These are phyloP conservation scores for Penicillium malachiteum DNA, from an alignment of 495 filamentous ascomycete species.

Conservation along the genomic window DNA sequence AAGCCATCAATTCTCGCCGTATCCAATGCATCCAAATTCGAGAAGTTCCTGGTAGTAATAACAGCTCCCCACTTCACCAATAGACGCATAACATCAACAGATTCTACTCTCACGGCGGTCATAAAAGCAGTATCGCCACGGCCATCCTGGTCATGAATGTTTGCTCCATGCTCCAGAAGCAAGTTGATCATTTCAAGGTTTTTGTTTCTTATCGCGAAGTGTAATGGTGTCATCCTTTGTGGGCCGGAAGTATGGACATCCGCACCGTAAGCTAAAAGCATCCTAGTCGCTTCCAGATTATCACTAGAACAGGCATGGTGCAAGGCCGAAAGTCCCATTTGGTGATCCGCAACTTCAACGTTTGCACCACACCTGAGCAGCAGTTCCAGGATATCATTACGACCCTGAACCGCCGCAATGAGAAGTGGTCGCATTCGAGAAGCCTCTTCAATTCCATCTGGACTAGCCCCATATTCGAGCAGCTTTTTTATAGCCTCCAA, in stretches of 20 bases:
- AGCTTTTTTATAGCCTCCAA: constrained; percentile 5
- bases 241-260: constrained; percentile 6
- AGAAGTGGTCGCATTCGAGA: constrained; percentile 2
- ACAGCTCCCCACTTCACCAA: not conserved
- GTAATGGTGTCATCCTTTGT: constrained; percentile 40
- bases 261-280: constrained; percentile 18
- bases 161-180: constrained; percentile 23
- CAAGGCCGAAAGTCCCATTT: constrained; percentile 7
- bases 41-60: not conserved
- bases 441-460: constrained; percentile 4
- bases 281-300: constrained; percentile 4
- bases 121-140: constrained; percentile 23
- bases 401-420: constrained; percentile 14
- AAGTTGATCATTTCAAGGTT: constrained; percentile 16
- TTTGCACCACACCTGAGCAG: constrained; percentile 21
- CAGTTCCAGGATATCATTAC: constrained; percentile 7
- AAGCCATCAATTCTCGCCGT: not conserved
- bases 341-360: constrained; percentile 5
- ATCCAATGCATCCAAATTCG: not conserved
- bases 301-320: constrained; percentile 11
- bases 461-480: constrained; percentile 20
- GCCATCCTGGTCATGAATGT: constrained; percentile 18
- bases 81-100: not conserved
- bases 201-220: constrained; percentile 38
- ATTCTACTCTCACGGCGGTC: not conserved